A percentile compares a stretch with the other conserved stretches of the same genome.
Evolutionary conservation across 2,329 filamentous ascomycete genomes (phyloP).

Genomic region (Arthrobotrys sphaeroides): DNA sequence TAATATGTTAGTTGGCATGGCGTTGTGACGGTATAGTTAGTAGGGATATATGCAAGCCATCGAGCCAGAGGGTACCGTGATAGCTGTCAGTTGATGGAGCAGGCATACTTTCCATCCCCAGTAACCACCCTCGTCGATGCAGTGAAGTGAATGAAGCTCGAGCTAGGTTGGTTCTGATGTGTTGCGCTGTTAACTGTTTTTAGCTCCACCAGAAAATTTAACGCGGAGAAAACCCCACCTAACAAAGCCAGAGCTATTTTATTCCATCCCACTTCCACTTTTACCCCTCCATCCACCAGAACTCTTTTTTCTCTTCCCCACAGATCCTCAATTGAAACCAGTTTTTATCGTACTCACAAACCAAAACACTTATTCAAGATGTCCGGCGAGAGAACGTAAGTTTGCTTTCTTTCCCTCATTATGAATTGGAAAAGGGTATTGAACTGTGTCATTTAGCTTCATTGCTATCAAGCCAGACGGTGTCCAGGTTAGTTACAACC

Average conservation of each 20-base stretch:
- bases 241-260: conserved; percentile 5
- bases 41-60: not conserved
- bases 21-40: too few species aligned
- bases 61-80: conserved; percentile 2
- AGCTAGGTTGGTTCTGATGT: not conserved
- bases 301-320: not conserved
- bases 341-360: conserved; percentile 27
- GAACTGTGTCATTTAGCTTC: conserved; percentile 72
- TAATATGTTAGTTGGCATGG: not conserved
- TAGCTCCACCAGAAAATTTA: conserved; percentile 22
- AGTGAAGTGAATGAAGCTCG: conserved; percentile 1
- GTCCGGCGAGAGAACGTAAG: conserved; percentile 42
- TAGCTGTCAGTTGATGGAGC: conserved; percentile 11
- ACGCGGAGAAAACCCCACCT: conserved; percentile 24
- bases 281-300: conserved; percentile 40
- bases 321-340: conserved; percentile 25
- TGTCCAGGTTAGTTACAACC: conserved; percentile 78
- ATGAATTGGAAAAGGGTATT: conserved; percentile 40
- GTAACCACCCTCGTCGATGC: not conserved
- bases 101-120: not conserved
- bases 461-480: conserved; percentile 99
- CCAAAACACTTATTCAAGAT: conserved; percentile 22
- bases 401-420: not conserved
- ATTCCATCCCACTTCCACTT: conserved; percentile 24
- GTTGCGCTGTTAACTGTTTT: conserved; percentile 31